A percentile compares a stretch with the other conserved stretches of the same genome.
phyloP scores from a whole-genome alignment of 78 protist species.

The Diacronema lutheri region DNA sequence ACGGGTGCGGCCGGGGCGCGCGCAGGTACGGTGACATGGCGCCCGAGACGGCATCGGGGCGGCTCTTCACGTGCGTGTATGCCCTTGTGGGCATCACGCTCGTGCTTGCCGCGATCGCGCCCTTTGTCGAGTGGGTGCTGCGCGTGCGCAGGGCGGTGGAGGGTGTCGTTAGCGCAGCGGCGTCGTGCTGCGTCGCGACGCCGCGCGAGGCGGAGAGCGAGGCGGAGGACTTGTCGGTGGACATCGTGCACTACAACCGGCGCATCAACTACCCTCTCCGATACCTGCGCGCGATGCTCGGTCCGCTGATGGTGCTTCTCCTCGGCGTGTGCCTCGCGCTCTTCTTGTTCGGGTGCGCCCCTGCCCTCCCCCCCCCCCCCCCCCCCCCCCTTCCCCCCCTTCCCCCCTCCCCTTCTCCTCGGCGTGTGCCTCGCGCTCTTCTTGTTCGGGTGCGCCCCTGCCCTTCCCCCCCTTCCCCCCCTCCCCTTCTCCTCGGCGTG shows the following conservation, averaged over 20 bases:
- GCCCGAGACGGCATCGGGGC: not conserved
- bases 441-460: not conserved
- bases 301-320: not conserved
- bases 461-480: too few species aligned
- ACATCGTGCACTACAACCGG: not conserved
- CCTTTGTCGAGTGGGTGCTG: not conserved
- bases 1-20: too few species aligned
- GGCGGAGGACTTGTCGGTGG: not conserved
- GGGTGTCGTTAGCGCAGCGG: too few species aligned
- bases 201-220: not conserved
- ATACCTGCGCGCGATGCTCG: not conserved
- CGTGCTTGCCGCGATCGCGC: not conserved
- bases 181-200: too few species aligned
- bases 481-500: not conserved
- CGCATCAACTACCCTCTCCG: too few species aligned
- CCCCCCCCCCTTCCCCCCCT: too few species aligned
- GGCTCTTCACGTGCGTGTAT: not conserved
- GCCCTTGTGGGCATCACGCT: not conserved
- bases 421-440: not conserved
- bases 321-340: not conserved
- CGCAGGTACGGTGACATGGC: not conserved
- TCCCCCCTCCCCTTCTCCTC: too few species aligned
- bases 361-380: too few species aligned
- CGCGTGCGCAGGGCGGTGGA: too few species aligned
- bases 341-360: not conserved